Evolutionary conservation across 371 early-diverging fungal genomes (phyloP).

Genomic region (Haplosporangium sp.): DNA sequence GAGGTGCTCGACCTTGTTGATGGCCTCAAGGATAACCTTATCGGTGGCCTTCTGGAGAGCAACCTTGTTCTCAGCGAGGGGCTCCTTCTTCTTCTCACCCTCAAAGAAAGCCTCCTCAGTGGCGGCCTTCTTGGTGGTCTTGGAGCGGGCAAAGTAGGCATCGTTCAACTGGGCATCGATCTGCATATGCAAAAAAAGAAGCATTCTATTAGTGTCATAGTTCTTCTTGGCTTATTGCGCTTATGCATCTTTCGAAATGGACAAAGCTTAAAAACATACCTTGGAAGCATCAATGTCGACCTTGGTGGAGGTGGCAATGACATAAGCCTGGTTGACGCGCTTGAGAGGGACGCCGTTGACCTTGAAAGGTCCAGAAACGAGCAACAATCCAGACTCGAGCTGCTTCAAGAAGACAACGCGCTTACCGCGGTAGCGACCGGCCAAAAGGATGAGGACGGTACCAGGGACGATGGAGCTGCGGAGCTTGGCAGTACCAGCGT

Average conservation of each 20-base stretch:
- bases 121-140: slow-evolving; percentile 76
- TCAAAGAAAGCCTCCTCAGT: slow-evolving; percentile 91
- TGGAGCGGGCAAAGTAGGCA: slow-evolving; percentile 90
- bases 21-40: slow-evolving; percentile 79
- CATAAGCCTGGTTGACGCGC: slow-evolving; percentile 98
- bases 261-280: slow-evolving; percentile 52
- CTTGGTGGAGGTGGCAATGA: slow-evolving; percentile 98
- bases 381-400: slow-evolving; percentile 92
- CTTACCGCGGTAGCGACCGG: slow-evolving; percentile 98
- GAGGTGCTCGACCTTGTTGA: slow-evolving; percentile 88
- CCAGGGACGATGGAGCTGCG: slow-evolving; percentile 96
- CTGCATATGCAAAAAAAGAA: slow-evolving; percentile 30
- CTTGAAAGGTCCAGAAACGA: slow-evolving; percentile 98
- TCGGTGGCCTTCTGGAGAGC: slow-evolving; percentile 90
- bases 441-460: slow-evolving; percentile 96
- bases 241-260: no score
- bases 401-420: slow-evolving; percentile 98
- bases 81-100: slow-evolving; percentile 75
- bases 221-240: no score
- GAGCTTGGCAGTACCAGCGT: slow-evolving; percentile 76
- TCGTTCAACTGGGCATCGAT: slow-evolving; percentile 89
- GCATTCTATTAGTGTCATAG: no score
- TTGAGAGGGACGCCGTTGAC: slow-evolving; percentile 98
- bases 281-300: slow-evolving; percentile 85
- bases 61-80: slow-evolving; percentile 69